These are phyloP conservation scores for Cystoderma amianthinum DNA, from an alignment of 768 basidiomycete species.

Conservation along the genomic window DNA sequence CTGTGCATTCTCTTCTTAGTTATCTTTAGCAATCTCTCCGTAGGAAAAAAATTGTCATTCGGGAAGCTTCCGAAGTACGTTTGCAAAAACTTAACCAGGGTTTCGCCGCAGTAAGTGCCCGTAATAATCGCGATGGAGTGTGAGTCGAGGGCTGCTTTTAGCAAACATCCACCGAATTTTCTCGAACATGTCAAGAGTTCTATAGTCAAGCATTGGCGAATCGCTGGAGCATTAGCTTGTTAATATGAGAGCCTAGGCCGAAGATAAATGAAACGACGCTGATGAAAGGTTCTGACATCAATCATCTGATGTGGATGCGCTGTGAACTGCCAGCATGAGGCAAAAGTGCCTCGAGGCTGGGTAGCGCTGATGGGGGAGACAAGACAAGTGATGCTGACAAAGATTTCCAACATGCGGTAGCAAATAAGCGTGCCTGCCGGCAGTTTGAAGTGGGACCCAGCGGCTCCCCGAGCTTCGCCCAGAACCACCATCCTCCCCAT, in stretches of 20 bases:
- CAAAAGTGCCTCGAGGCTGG: slow-evolving; percentile 1
- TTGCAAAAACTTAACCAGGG: not conserved
- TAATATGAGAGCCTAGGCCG: not conserved
- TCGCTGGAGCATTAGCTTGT: not conserved
- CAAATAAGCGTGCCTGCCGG: slow-evolving; percentile 1
- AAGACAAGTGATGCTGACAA: not conserved
- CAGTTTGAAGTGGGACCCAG: not conserved
- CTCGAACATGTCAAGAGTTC: not conserved
- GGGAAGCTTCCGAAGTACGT: not conserved
- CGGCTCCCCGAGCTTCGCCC: not conserved
- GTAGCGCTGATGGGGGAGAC: not conserved
- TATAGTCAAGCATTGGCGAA: not conserved
- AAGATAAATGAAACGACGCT: not conserved
- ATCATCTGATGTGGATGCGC: no score
- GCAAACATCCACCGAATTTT: not conserved
- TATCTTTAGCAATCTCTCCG: not conserved
- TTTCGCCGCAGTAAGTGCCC: not conserved
- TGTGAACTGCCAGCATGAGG: not conserved
- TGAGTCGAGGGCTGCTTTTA: not conserved
- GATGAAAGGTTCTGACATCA: not conserved
- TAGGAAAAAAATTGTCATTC: no score
- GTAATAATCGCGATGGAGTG: not conserved
- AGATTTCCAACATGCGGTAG: not conserved
- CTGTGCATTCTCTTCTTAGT: no score
- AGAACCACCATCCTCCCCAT: slow-evolving; percentile 3